Evolutionary conservation across 2,329 filamentous ascomycete genomes (phyloP).

Genomic region (Pseudophaeomoniella oleicola): DNA sequence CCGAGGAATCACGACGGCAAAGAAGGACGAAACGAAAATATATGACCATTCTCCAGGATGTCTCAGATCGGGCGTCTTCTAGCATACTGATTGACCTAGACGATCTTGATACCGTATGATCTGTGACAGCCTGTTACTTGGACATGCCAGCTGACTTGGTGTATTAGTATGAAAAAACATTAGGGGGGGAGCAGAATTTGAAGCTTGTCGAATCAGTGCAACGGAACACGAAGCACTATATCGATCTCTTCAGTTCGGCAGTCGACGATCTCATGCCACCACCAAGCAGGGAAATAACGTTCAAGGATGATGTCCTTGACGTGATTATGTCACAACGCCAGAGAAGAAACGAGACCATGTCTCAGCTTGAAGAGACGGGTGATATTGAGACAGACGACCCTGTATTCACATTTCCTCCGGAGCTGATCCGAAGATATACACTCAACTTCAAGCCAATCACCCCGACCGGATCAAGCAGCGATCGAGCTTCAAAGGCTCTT

Average conservation of each 20-base stretch:
- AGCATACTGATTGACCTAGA: slow-evolving; percentile 81
- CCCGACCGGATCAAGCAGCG: slow-evolving; percentile 51
- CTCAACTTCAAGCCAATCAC: slow-evolving; percentile 89
- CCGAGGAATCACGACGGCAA: slow-evolving; percentile 30
- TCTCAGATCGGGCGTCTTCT: slow-evolving; percentile 63
- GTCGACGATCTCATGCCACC: slow-evolving; percentile 76
- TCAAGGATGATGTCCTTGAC: slow-evolving; percentile 95
- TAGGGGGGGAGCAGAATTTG: slow-evolving; percentile 55
- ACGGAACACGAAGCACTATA: slow-evolving; percentile 85
- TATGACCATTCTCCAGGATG: slow-evolving; percentile 68
- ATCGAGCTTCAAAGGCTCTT: slow-evolving; percentile 46
- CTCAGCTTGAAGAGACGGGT: slow-evolving; percentile 46
- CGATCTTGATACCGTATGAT: slow-evolving; percentile 60
- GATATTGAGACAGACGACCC: slow-evolving; percentile 49
- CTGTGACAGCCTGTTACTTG: too few relatives aligned
- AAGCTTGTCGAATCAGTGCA: slow-evolving; percentile 63
- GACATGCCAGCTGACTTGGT: slow-evolving; percentile 1
- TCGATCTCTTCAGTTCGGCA: slow-evolving; percentile 78
- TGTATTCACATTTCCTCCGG: slow-evolving; percentile 73
- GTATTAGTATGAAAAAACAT: slow-evolving; percentile 56
- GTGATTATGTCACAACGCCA: slow-evolving; percentile 89
- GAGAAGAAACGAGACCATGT: slow-evolving; percentile 66
- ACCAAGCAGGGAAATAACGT: slow-evolving; percentile 66
- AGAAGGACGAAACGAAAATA: slow-evolving; percentile 63
- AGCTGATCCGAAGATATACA: slow-evolving; percentile 85